These are phyloP conservation scores for Brassica nigra DNA, from an alignment of 345 rosid genomes.

Conservation along the genomic window DNA sequence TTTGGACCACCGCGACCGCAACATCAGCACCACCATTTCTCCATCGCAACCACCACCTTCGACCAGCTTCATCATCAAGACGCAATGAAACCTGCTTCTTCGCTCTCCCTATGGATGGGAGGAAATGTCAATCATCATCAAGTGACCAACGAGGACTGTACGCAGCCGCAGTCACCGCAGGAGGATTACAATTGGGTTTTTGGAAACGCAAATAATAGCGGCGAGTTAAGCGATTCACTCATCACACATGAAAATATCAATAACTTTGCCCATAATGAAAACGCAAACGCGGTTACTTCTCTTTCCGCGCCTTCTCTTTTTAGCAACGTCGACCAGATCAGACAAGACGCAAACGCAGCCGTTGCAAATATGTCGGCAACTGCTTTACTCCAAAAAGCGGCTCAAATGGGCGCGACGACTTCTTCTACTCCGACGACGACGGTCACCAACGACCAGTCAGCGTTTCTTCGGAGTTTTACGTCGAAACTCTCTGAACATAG, in stretches of 20 bases:
- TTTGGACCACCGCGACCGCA: constrained; percentile 51
- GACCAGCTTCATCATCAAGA: constrained; percentile 46
- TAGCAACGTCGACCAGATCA: constrained; percentile 52
- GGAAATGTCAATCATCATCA: constrained; percentile 41
- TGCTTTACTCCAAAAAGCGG: constrained; percentile 91
- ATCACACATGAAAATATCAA: constrained; percentile 26
- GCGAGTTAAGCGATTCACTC: constrained; percentile 34
- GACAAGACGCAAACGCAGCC: constrained; percentile 31
- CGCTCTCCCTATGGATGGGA: constrained; percentile 40
- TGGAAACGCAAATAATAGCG: constrained; percentile 32
- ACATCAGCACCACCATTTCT: constrained; percentile 35
- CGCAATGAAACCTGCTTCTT: constrained; percentile 35
- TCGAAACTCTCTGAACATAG: constrained; percentile 22
- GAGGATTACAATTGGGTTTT: constrained; percentile 38
- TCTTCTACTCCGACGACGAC: constrained; percentile 34
- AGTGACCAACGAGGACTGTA: constrained; percentile 32
- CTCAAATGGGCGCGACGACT: constrained; percentile 76
- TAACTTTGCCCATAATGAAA: constrained; percentile 20
- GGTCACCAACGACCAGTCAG: constrained; percentile 43
- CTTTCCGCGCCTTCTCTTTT: constrained; percentile 66
- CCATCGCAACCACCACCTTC: constrained; percentile 35
- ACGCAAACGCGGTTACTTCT: constrained; percentile 37
- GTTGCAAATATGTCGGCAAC: constrained; percentile 84
- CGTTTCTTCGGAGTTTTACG: constrained; percentile 56
- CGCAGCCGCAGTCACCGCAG: constrained; percentile 18